Evolutionary conservation across 345 rosid genomes (phyloP), one percentile per base, ranked within the genome.

Genomic region (Lepidium sativum): DNA sequence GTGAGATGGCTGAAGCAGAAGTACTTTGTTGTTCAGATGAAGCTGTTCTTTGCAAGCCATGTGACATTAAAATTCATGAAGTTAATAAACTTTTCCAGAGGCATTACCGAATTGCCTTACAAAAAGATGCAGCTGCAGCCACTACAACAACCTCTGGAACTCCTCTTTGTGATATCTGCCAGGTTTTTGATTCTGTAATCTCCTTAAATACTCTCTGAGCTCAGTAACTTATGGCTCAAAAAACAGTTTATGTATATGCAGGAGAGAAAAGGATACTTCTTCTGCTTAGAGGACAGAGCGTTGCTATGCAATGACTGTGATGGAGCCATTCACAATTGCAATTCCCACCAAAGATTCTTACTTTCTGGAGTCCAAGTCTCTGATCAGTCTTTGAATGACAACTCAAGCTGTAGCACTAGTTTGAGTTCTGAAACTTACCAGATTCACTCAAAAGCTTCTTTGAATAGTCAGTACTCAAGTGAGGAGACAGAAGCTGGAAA

Each of bases 251-350:
- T 54, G 2, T 37, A 40, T 33, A 6, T 50, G 65, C n/a, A 74
- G 81, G 71, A 70, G 39, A 39, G 68, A 17, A 44, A 45, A 66
- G 77, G 79, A 2, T 75, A 70, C 53, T 62, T 78, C 12, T 63
- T 78, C 68, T 78, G 81, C 63, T 49, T 78, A 47, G 79, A 71
- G 41, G 79, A 75, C 72, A 65, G 81, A 53, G 79, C 81, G 23
- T n/a, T 78, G 23, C 61, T 78, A 15, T 78, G 81, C 20, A 53
- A 43, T 25, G 71, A 75, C 4, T 75, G 79, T 63, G 81, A 78
- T 53, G 72, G 40, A 66, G 76, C 75, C n/a, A 75, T 78, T 8
- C 79, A 75, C 65, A 37, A 49, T 29, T 57, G 54, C 34, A 10
- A 23, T 35, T 67, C 77, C 9, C 81, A 78, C 53, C 75, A 78